phyloP scores from a whole-genome alignment of 2,329 filamentous ascomycete genomes.

The Aspergillus persii region DNA sequence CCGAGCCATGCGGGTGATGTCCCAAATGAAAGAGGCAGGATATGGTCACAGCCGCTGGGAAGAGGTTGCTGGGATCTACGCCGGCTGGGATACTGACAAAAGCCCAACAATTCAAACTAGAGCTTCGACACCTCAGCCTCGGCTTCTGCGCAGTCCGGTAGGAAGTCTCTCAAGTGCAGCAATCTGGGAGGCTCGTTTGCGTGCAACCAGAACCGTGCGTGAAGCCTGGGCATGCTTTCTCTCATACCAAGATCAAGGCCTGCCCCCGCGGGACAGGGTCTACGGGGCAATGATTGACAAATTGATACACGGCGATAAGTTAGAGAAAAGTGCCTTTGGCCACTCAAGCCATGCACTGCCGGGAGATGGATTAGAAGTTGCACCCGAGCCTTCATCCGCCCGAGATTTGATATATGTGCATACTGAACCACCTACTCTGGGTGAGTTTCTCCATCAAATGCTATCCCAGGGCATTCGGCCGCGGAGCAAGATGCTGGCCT shows the following conservation, averaged over 20 bases:
- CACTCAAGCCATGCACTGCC: slow-evolving; percentile 40
- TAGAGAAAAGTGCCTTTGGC: slow-evolving; percentile 22
- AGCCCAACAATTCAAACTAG: slow-evolving; percentile 64
- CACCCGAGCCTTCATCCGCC: slow-evolving; percentile 55
- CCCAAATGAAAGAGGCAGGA: slow-evolving; percentile 59
- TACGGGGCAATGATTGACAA: slow-evolving; percentile 60
- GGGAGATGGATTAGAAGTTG: slow-evolving; percentile 56
- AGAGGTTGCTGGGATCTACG: slow-evolving; percentile 51
- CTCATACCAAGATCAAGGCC: slow-evolving; percentile 49
- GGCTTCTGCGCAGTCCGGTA: slow-evolving; percentile 15
- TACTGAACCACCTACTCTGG: slow-evolving; percentile 51
- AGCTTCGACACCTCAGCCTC: slow-evolving; percentile 38
- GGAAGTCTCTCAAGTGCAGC: slow-evolving; percentile 25
- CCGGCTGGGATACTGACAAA: slow-evolving; percentile 62
- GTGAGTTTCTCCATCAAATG: slow-evolving; percentile 55
- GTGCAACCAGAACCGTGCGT: slow-evolving; percentile 58
- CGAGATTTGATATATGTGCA: slow-evolving; percentile 58
- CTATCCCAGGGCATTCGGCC: slow-evolving; percentile 44
- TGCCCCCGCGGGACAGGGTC: slow-evolving; percentile 40
- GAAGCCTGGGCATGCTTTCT: slow-evolving; percentile 67
- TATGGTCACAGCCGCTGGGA: slow-evolving; percentile 55
- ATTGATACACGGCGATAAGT: slow-evolving; percentile 42
- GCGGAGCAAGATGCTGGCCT: slow-evolving; percentile 44
- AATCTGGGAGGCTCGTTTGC: slow-evolving; percentile 58
- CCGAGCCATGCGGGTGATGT: slow-evolving; percentile 55